Evolutionary conservation across 768 basidiomycete genomes (phyloP).

Genomic region (Amanita fuliginea): DNA sequence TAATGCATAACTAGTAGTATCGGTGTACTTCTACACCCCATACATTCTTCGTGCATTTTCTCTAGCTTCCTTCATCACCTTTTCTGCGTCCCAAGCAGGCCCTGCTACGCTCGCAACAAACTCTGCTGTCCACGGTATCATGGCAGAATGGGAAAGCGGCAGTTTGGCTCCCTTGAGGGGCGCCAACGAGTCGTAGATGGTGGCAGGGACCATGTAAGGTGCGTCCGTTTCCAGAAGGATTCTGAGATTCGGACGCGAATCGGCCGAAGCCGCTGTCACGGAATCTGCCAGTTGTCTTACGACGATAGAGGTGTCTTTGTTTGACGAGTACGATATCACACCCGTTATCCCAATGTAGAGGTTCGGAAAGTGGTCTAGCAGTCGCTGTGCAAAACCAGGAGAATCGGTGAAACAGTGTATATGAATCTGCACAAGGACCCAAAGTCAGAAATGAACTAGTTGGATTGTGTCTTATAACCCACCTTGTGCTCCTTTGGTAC

Average conservation of each 20-base stretch:
- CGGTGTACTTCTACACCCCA: slow-evolving; percentile 22
- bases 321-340: slow-evolving; percentile 72
- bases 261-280: slow-evolving; percentile 1
- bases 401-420: slow-evolving; percentile 85
- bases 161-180: slow-evolving; percentile 45
- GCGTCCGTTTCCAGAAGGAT: slow-evolving; percentile 79
- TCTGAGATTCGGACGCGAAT: slow-evolving; percentile 16
- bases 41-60: slow-evolving; percentile 59
- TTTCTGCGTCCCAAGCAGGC: slow-evolving; percentile 38
- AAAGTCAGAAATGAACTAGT: not conserved
- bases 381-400: slow-evolving; percentile 57
- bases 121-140: slow-evolving; percentile 81
- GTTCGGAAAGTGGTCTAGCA: slow-evolving; percentile 72
- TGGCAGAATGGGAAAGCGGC: slow-evolving; percentile 65
- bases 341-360: slow-evolving; percentile 80
- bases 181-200: slow-evolving; percentile 50
- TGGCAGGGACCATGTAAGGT: slow-evolving; percentile 78
- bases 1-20: too few species aligned
- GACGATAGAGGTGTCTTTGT: slow-evolving; percentile 57
- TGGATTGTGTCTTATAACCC: too few species aligned
- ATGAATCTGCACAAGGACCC: slow-evolving; percentile 43
- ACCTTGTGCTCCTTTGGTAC: slow-evolving; percentile 66
- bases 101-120: slow-evolving; percentile 47
- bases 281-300: slow-evolving; percentile 29
- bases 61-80: slow-evolving; percentile 49